These are phyloP conservation scores for Penicillium paxilli DNA, from an alignment of 495 filamentous ascomycete species.

Conservation along the genomic window DNA sequence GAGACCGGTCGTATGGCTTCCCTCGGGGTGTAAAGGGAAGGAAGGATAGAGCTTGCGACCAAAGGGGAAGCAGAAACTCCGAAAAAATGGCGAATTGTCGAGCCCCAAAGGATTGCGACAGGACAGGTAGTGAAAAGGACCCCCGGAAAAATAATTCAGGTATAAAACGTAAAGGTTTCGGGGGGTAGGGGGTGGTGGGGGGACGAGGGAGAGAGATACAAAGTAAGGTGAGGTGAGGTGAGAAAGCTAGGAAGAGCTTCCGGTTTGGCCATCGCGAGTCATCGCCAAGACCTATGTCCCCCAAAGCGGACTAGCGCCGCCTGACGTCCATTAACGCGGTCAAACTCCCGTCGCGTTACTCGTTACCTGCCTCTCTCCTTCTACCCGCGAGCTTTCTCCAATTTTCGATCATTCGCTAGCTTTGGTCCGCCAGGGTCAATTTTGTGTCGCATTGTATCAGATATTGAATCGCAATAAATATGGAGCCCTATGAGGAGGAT, in stretches of 20 bases:
- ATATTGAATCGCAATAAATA: constrained; percentile 7
- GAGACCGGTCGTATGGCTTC: background rate
- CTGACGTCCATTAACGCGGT: constrained; percentile 37
- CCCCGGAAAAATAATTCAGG: no score
- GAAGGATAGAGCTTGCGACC: constrained; percentile 1
- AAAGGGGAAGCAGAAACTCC: background rate
- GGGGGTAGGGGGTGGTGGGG: background rate
- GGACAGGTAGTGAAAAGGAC: background rate
- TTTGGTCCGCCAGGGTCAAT: background rate
- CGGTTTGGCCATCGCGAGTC: constrained; percentile 18
- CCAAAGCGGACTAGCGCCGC: constrained; percentile 24
- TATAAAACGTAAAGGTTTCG: background rate
- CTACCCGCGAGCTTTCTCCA: constrained; percentile 1
- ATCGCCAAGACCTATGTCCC: constrained; percentile 23
- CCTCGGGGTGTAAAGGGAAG: background rate
- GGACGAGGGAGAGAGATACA: background rate
- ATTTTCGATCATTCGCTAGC: no score
- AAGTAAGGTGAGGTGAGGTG: background rate
- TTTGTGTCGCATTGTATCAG: background rate
- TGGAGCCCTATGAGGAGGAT: constrained; percentile 47
- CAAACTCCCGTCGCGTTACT: constrained; percentile 21
- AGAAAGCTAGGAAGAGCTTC: constrained; percentile 8
- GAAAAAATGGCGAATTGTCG: background rate
- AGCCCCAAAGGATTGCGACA: constrained; percentile 1
- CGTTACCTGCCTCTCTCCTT: constrained; percentile 9